phyloP scores from a whole-genome alignment of 2,329 filamentous ascomycete genomes.

The Penicillium polonicum region DNA sequence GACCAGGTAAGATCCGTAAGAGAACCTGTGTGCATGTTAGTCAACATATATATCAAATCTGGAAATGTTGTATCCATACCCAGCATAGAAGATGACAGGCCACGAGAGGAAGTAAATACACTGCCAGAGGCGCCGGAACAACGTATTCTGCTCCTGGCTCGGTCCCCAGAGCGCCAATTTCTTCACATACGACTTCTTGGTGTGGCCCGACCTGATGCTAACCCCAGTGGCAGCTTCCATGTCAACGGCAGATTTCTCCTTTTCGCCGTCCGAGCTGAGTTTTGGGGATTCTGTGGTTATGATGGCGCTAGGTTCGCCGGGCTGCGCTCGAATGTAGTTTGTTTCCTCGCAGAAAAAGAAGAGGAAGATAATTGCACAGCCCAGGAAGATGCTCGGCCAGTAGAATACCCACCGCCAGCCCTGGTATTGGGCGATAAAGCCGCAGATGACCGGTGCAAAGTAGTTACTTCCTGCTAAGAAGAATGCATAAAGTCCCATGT shows the following conservation, averaged over 20 bases:
- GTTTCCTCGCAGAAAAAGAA: constrained; percentile 59
- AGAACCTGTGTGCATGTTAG: constrained; percentile 30
- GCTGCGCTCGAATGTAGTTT: constrained; percentile 44
- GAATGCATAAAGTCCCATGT: constrained; percentile 43
- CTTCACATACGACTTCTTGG: constrained; percentile 35
- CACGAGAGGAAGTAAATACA: constrained; percentile 37
- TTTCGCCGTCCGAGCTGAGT: constrained; percentile 14
- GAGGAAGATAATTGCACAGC: constrained; percentile 46
- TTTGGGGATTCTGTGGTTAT: constrained; percentile 3
- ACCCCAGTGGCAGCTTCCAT: constrained; percentile 13
- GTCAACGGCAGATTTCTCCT: constrained; percentile 20
- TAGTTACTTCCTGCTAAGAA: constrained; percentile 45
- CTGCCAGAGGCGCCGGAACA: constrained; percentile 35
- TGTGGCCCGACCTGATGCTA: constrained; percentile 19
- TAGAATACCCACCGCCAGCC: constrained; percentile 52
- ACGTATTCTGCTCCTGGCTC: constrained; percentile 31
- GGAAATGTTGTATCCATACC: constrained; percentile 18
- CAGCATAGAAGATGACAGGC: constrained; percentile 43
- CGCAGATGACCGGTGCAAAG: constrained; percentile 48
- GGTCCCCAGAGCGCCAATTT: constrained; percentile 34
- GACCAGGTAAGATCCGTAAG: constrained; percentile 41
- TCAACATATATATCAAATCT: background rate
- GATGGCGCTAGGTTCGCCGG: constrained; percentile 8
- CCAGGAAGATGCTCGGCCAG: constrained; percentile 54
- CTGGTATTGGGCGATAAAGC: constrained; percentile 48